phyloP scores from a whole-genome alignment of 805 yeast genomes.

The Kodamaea kaohsiungensis region DNA sequence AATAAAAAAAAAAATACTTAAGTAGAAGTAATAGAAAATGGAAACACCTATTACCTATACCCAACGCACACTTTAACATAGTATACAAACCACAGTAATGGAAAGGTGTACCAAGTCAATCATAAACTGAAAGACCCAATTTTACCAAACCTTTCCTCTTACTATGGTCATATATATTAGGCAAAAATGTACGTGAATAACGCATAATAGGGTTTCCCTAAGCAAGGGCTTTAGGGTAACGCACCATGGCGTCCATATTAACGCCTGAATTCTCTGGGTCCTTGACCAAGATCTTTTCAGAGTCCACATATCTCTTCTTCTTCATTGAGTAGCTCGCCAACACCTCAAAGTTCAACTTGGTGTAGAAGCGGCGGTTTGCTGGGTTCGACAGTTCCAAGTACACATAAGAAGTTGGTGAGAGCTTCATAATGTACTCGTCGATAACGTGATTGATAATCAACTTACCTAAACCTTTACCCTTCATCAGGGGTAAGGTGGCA shows the following conservation, averaged over 20 bases:
- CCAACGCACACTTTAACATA: slow-evolving; percentile 18
- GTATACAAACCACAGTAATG: slow-evolving; percentile 20
- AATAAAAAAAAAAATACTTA: not conserved
- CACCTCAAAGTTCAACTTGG: slow-evolving; percentile 50
- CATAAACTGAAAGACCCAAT: slow-evolving; percentile 6
- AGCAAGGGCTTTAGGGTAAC: slow-evolving; percentile 7
- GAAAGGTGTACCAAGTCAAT: slow-evolving; percentile 12
- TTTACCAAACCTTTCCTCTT: slow-evolving; percentile 16
- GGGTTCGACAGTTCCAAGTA: slow-evolving; percentile 62
- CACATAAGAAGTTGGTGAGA: slow-evolving; percentile 24
- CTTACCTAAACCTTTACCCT: slow-evolving; percentile 61
- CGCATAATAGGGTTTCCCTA: slow-evolving; percentile 12
- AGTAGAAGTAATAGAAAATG: not conserved
- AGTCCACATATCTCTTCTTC: slow-evolving; percentile 23
- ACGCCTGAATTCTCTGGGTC: slow-evolving; percentile 15
- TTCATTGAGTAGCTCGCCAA: slow-evolving; percentile 34
- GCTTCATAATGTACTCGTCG: slow-evolving; percentile 42
- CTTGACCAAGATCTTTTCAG: slow-evolving; percentile 9
- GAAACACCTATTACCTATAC: slow-evolving; percentile 12
- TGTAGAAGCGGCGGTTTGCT: slow-evolving; percentile 52
- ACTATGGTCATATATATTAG: slow-evolving; percentile 18
- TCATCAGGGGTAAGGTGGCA: slow-evolving; percentile 57
- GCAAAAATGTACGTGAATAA: slow-evolving; percentile 17
- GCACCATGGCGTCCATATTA: slow-evolving; percentile 20
- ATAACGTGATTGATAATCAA: slow-evolving; percentile 51